These are phyloP conservation scores for Leptosphaerulina australis DNA, from an alignment of 2,329 filamentous ascomycete genomes.

Conservation along the genomic window DNA sequence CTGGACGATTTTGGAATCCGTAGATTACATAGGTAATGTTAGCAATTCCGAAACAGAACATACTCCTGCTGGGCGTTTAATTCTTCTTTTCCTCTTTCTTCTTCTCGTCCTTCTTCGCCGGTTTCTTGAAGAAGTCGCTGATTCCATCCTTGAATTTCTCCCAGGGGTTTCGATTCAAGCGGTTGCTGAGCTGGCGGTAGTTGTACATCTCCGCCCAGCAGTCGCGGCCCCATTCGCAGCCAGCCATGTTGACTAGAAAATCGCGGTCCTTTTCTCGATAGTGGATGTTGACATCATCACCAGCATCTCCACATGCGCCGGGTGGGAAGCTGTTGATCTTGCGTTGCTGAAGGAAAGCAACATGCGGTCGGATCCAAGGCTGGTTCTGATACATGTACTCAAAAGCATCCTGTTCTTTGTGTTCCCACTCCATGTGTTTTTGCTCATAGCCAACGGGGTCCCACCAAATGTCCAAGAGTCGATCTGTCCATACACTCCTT, in stretches of 20 bases:
- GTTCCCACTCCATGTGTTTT: slow-evolving; percentile 98
- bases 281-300: slow-evolving; percentile 77
- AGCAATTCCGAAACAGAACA: not conserved
- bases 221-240: slow-evolving; percentile 94
- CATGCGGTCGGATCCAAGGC: slow-evolving; percentile 88
- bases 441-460: slow-evolving; percentile 97
- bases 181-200: slow-evolving; percentile 89
- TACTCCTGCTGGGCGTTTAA: not conserved
- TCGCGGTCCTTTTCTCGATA: slow-evolving; percentile 86
- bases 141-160: slow-evolving; percentile 64
- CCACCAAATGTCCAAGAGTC: slow-evolving; percentile 96
- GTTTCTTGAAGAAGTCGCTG: slow-evolving; percentile 46
- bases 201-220: slow-evolving; percentile 99
- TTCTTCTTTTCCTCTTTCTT: slow-evolving; percentile 27
- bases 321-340: slow-evolving; percentile 93
- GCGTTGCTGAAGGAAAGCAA: slow-evolving; percentile 87
- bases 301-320: slow-evolving; percentile 82
- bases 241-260: slow-evolving; percentile 98
- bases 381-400: slow-evolving; percentile 91
- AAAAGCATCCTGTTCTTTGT: slow-evolving; percentile 96
- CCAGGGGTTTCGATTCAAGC: slow-evolving; percentile 83
- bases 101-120: slow-evolving; percentile 37
- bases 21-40: not conserved
- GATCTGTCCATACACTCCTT: slow-evolving; percentile 86
- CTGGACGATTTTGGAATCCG: not conserved